Percentiles rank a stretch among this genome's conserved stretches.
phyloP scores from a whole-genome alignment of 768 basidiomycete species.

The Mycena kentingensis region DNA sequence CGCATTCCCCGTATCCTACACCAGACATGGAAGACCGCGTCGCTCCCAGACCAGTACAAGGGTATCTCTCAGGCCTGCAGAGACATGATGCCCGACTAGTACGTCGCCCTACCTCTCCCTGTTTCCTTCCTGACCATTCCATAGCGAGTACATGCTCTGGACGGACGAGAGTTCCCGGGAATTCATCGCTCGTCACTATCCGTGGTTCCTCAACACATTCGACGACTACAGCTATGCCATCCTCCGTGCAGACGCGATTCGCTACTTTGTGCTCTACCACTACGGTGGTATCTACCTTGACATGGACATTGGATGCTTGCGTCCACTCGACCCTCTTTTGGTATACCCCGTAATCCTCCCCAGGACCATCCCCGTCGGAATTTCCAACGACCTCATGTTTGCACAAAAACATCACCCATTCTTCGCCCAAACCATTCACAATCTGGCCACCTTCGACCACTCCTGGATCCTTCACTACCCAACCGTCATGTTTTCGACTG shows the following conservation, averaged over 20 bases:
- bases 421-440: constrained; percentile 91
- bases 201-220: constrained; percentile 92
- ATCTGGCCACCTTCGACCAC: constrained; percentile 88
- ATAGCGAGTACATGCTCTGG: constrained; percentile 96
- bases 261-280: constrained; percentile 95
- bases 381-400: constrained; percentile 97
- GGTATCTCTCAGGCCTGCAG: constrained; percentile 80
- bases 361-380: constrained; percentile 94
- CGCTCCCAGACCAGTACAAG: constrained; percentile 80
- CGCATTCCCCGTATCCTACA: constrained; percentile 91
- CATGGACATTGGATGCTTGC: constrained; percentile 92
- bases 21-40: constrained; percentile 97
- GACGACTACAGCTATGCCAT: constrained; percentile 90
- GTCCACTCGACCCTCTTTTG: constrained; percentile 83
- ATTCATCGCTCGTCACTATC: constrained; percentile 86
- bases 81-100: constrained; percentile 97
- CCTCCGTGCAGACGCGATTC: constrained; percentile 95
- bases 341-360: constrained; percentile 88
- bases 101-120: constrained; percentile 38
- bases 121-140: constrained; percentile 19
- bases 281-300: constrained; percentile 97
- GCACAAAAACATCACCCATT: constrained; percentile 84
- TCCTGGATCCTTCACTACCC: constrained; percentile 96
- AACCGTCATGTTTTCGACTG: constrained; percentile 99
- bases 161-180: constrained; percentile 88